Conservation (phyloP, 768 basidiomycete species). For the Serpula lacrymans region DNA sequence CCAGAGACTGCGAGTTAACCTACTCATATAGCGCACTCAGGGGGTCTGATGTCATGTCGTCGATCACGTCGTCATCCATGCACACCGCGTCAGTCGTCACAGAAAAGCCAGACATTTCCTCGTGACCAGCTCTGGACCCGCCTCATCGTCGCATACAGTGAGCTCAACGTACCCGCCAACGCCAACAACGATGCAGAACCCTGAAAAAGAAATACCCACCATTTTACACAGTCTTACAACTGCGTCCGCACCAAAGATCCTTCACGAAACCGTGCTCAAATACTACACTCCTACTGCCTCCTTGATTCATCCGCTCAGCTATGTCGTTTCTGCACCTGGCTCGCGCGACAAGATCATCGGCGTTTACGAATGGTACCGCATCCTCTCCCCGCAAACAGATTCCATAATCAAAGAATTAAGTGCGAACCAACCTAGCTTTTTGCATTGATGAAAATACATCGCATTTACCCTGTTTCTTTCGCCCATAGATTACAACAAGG, state of each 20-base stretch:
- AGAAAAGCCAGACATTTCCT: no score
- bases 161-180: no score
- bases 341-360: slow-evolving; percentile 50
- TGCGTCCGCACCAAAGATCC: slow-evolving; percentile 45
- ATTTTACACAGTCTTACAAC: slow-evolving; percentile 43
- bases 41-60: no score
- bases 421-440: slow-evolving; percentile 17
- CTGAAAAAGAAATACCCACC: slow-evolving; percentile 41
- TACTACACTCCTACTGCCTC: slow-evolving; percentile 51
- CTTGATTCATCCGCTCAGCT: slow-evolving; percentile 55
- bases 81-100: no score
- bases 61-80: no score
- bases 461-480: no score
- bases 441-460: no score
- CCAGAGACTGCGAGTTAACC: no score
- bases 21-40: no score
- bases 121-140: no score
- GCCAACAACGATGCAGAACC: slow-evolving; percentile 61
- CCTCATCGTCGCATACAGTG: no score
- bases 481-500: slow-evolving; percentile 43
- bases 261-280: slow-evolving; percentile 40
- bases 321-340: slow-evolving; percentile 38
- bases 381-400: slow-evolving; percentile 49
- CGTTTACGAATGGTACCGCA: slow-evolving; percentile 63
- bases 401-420: slow-evolving; percentile 42